Evolutionary conservation across 2,329 filamentous ascomycete genomes (phyloP), one percentile per base, ranked within the genome.

Genomic region (Epichloe coenophiala): DNA sequence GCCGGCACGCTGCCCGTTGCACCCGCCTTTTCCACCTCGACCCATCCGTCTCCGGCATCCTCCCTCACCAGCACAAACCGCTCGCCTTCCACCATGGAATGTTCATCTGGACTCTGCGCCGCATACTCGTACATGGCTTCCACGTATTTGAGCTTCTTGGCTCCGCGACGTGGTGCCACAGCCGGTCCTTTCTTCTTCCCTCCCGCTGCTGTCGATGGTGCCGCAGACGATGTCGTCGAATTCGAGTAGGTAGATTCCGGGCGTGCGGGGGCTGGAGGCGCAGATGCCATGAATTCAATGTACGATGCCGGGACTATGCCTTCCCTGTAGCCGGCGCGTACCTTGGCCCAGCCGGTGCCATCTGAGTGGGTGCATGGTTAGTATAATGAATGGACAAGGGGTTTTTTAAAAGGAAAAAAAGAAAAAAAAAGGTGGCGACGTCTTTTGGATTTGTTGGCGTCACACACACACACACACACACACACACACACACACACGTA

Each of bases 31-130:
- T 97, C 93, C 17, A 98, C 93, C 70, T 97, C 93, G 31, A 84
- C 88, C 93, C 93, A 98, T 0, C 93, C 93, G 70, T 97, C 93
- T 1, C 93, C 93, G 0, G 83, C 78, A 63, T 97, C 91, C 51
- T 87, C 83, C 60, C 83, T 89, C 54, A 96, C 81, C 35, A 98
- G 72, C 39, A 98, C 89, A 61, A 98, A 94, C 48, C 83, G 78
- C 68, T 98, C 93, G 1, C 93, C 93, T 67, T 95, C 91, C 1
- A 66, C 65, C 88, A 98, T 98, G 61, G 77, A 88, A 66, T 91
- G 89, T 68, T 98, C 93, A 7, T 81, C 78, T 5, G 94, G 88
- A 57, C 82, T 89, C 60, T 88, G 83, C 17, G 91, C 88, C 48
- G 83, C 75, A 65, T 98, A 98, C 47, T 93, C 88, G 65, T 97